Evolutionary conservation across 352 stramenopile genomes (phyloP), one percentile per base, ranked within the genome.

Genomic region (Saprolegnia parasitica): DNA sequence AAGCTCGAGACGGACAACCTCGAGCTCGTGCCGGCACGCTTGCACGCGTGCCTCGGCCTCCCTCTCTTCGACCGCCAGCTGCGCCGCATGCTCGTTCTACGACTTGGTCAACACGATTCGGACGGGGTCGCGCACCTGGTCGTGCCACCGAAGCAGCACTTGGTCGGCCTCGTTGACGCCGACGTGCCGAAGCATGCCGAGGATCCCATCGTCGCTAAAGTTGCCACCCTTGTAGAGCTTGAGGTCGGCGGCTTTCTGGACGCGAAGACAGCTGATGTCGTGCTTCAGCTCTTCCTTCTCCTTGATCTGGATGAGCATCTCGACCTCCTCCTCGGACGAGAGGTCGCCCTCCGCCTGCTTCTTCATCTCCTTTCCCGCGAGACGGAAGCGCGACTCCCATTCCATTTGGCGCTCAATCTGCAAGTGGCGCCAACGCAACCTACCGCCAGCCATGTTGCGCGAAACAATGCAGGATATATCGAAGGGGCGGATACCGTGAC

Each of bases 111-210:
- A 49, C 3, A 13, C 35, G 4, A 16, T 35, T 58, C 13, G 32
- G 16, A 58, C 8, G 35, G 1, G 20, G 20, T 49, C 42, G 42
- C 29, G 29, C 10, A 89, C 77, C 71, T 91, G 84, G 63, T 91
- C 87, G 66, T 90, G 80, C 85, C 85, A 91, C 20, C 63, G 63
- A n/a, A 70, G 46, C 72, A 86, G 91, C 29, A 87, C 60, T 46
- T 91, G 71, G 11, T 82, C 81, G 21, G 89, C 82, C 49, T 93
- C 84, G 78, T 91, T 91, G 71, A 91, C 87, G 16, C 85, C 85
- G 15, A 90, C 85, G 45, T 91, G 85, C 5, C 85, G 83, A 47
- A 93, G 72, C 0, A 84, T 76, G 0, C 84, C 85, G 23, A 93
- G 62, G 56, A 93, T 75, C 10, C 83, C 85, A 52, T 91, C 83